These are phyloP conservation scores for Pseudogymnoascus sp. DNA, from an alignment of 2,329 filamentous ascomycete species.

Conservation along the genomic window DNA sequence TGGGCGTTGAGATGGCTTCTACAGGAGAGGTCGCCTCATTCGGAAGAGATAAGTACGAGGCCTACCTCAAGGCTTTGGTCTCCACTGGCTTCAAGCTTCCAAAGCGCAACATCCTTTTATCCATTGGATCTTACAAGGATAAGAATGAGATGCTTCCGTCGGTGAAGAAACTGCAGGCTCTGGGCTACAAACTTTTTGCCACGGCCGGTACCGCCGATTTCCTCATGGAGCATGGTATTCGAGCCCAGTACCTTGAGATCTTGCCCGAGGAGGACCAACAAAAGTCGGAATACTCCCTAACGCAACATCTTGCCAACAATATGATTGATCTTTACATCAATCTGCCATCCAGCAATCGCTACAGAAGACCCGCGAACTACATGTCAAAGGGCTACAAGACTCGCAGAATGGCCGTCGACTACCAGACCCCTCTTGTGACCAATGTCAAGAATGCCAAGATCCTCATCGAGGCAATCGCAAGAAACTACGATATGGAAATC, in stretches of 20 bases:
- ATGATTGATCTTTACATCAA: conserved; percentile 99
- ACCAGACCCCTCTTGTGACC: conserved; percentile 93
- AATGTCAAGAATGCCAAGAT: conserved; percentile 99
- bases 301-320: conserved; percentile 94
- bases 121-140: conserved; percentile 95
- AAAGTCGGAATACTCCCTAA: conserved; percentile 93
- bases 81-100: conserved; percentile 95
- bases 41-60: conserved; percentile 91
- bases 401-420: conserved; percentile 88
- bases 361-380: conserved; percentile 92
- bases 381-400: conserved; percentile 98
- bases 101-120: conserved; percentile 89
- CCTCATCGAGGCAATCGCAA: conserved; percentile 83
- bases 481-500: conserved; percentile 79
- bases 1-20: conserved; percentile 98
- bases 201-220: conserved; percentile 96
- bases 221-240: conserved; percentile 83
- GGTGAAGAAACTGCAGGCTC: conserved; percentile 75
- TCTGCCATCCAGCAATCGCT: conserved; percentile 95
- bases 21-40: conserved; percentile 98
- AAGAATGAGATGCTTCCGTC: conserved; percentile 96
- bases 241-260: conserved; percentile 88
- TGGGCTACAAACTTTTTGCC: conserved; percentile 93
- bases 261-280: conserved; percentile 73
- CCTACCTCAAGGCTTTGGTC: conserved; percentile 91